Conservation (phyloP, 495 filamentous ascomycete species). For the Neurospora sp. region DNA sequence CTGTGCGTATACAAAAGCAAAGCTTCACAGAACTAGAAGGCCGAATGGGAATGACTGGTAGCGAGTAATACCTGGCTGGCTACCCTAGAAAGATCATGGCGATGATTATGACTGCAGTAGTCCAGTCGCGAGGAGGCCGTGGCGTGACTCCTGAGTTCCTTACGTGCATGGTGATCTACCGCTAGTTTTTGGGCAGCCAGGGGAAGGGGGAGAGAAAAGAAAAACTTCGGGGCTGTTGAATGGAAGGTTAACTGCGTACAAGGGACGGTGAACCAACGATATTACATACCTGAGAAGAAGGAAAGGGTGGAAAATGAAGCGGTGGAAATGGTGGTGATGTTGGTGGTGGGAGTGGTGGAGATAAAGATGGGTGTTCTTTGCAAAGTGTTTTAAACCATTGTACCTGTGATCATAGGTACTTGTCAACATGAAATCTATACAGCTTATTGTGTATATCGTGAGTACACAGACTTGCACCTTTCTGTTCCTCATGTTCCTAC, state of each 20-base stretch:
- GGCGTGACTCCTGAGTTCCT: neutral
- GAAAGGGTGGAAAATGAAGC: neutral
- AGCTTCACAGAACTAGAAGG: neutral
- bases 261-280: neutral
- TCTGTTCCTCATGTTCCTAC: neutral
- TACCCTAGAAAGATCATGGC: neutral
- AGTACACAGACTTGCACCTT: neutral
- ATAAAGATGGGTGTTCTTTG: neutral
- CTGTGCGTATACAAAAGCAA: neutral
- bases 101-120: neutral
- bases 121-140: neutral
- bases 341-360: neutral
- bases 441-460: neutral
- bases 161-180: neutral
- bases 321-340: neutral
- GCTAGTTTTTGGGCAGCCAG: neutral
- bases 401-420: neutral
- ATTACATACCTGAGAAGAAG: neutral
- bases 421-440: neutral
- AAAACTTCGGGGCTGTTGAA: neutral
- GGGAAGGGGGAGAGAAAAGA: neutral
- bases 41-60: neutral
- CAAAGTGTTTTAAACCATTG: neutral
- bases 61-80: too few relatives aligned
- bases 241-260: neutral